Evolutionary conservation across 805 yeast species (phyloP), one percentile per base, ranked within the genome.

Genomic region (Yamadazyma tumulicola): DNA sequence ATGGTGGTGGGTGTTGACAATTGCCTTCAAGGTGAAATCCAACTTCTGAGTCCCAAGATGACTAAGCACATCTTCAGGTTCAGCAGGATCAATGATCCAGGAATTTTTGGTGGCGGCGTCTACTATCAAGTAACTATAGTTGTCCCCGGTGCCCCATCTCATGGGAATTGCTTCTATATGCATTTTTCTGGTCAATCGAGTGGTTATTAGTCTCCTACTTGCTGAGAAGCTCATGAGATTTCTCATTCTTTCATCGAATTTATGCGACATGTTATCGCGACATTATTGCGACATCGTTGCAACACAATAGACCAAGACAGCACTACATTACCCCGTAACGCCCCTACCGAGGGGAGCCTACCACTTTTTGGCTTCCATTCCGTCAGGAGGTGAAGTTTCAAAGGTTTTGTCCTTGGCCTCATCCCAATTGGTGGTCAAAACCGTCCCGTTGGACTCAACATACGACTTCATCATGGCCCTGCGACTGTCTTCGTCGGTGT

Each of bases 401-500:
- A 82, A 83, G 14, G 57, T 68, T 39, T 76, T 77, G 37, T 73
- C 67, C 24, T 75, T 67, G 2, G 94, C 97, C 40, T 87, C 95
- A 8, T 64, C 74, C 99, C 99, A 93, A 53, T 86, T 85, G 4
- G 98, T 93, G 29, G 95, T 85, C 39, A 93, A 66, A 2, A 95
- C 77, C 0, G 98, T 93, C 14, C 99, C 99, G 48, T 85, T 83
- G 47, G 95, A 85, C 59, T 93, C 96, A n/a, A 77, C 69, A 50
- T 75, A 93, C 34, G 96, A 85, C 63, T 93, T 93, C 95, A 86
- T 83, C 97, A 93, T 93, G 2, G 99, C 99, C 33, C 94, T 69
- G 46, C 68, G 69, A 1, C 95, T 81, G 49, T 93, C 96, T 6
- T 84, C 93, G 53, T 88, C 95, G 0, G 95, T 91, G 44, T 74